Evolutionary conservation across 257 asterid species (phyloP).

Genomic region (Solanum rostratum): DNA sequence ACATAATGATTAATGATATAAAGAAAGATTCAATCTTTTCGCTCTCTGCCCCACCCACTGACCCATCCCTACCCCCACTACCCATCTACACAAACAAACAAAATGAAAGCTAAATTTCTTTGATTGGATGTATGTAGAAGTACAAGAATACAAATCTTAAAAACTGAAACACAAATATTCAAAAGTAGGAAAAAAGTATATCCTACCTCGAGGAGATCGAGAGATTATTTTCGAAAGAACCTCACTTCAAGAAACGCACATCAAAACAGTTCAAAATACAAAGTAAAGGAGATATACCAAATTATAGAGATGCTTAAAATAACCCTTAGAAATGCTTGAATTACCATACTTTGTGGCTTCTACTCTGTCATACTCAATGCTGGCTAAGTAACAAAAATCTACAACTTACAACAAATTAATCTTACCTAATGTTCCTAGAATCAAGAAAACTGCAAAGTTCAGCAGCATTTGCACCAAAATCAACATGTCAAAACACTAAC

Average conservation of each 20-base stretch:
- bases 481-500: not conserved
- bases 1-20: not conserved
- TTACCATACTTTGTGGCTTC: not conserved
- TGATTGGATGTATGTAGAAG: not conserved
- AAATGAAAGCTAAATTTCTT: not conserved
- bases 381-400: not conserved
- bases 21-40: not conserved
- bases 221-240: not conserved
- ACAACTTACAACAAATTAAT: not conserved
- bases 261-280: not conserved
- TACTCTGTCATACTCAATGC: not conserved
- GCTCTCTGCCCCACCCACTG: not conserved
- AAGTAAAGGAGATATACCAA: not conserved
- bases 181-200: not conserved
- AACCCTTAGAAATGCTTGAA: not conserved
- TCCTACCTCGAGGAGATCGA: not conserved
- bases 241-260: not conserved
- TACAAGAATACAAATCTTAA: not conserved
- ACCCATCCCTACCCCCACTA: too few species aligned
- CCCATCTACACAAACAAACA: not conserved
- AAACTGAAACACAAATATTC: not conserved
- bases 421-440: slow-evolving; percentile 64
- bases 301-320: not conserved
- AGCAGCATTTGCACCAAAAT: slow-evolving; percentile 57
- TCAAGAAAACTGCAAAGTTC: slow-evolving; percentile 79